Conservation (phyloP, 305 asterid species). For the Andrographis paniculata region DNA sequence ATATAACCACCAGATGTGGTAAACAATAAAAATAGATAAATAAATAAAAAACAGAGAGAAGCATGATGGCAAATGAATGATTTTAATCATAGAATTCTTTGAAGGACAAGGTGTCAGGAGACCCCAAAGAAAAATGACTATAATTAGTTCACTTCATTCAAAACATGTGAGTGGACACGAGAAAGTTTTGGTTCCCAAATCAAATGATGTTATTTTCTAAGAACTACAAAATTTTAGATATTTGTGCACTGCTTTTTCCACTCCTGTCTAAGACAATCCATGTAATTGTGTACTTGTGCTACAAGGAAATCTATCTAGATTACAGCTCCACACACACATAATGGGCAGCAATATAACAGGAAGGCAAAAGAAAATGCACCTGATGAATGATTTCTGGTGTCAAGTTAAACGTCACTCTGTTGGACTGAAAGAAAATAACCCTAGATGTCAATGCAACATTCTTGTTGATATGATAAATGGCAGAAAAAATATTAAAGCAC, state of each 20-base stretch:
- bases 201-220: too few species aligned
- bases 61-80: too few species aligned
- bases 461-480: constrained; percentile 16
- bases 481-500: constrained; percentile 7
- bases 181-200: constrained; percentile 5
- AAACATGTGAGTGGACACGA: constrained; percentile 5
- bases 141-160: background rate
- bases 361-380: constrained; percentile 30
- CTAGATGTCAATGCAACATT: constrained; percentile 21
- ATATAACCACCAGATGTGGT: too few species aligned
- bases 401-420: constrained; percentile 91
- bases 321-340: too few species aligned
- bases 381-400: constrained; percentile 97
- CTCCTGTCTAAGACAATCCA: too few species aligned
- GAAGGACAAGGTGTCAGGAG: too few species aligned
- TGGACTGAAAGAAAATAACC: constrained; percentile 53
- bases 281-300: too few species aligned
- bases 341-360: background rate
- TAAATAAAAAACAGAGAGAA: too few species aligned
- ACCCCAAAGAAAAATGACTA: too few species aligned
- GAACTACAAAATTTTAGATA: constrained; percentile 4
- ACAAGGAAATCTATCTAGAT: too few species aligned
- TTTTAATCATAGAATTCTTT: too few species aligned
- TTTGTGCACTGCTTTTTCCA: constrained; percentile 8
- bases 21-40: too few species aligned